phyloP scores from a whole-genome alignment of 805 yeast species.

The Candida taoyuanica region DNA sequence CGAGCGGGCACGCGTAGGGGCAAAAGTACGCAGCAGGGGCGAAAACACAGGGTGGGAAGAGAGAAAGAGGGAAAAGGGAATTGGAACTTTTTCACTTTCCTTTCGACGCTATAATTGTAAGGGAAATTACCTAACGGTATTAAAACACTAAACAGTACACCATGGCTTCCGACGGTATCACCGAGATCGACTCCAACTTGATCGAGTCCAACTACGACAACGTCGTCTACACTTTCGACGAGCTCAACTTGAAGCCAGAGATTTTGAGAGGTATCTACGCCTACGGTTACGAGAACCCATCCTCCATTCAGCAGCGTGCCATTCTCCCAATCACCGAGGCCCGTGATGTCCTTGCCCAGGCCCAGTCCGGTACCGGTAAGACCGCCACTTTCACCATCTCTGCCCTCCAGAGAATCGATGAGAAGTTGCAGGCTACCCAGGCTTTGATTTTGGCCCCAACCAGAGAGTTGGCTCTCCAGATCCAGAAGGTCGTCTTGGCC shows the following conservation, averaged over 20 bases:
- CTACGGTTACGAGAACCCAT: slow-evolving; percentile 94
- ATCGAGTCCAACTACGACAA: slow-evolving; percentile 97
- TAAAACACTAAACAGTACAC: slow-evolving; percentile 7
- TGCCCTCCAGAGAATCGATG: slow-evolving; percentile 71
- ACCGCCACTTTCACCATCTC: slow-evolving; percentile 96
- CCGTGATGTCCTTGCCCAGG: slow-evolving; percentile 95
- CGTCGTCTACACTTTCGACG: slow-evolving; percentile 74
- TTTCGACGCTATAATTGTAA: neutral
- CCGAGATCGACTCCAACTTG: slow-evolving; percentile 75
- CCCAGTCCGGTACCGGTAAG: slow-evolving; percentile 99
- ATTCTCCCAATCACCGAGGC: slow-evolving; percentile 93
- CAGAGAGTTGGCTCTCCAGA: slow-evolving; percentile 95
- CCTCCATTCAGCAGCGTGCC: slow-evolving; percentile 97
- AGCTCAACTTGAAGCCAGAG: slow-evolving; percentile 66
- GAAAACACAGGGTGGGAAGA: no score
- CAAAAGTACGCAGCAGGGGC: no score
- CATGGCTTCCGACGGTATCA: slow-evolving; percentile 54
- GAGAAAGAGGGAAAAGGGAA: no score
- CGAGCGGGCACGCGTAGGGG: neutral
- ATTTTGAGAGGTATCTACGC: slow-evolving; percentile 64
- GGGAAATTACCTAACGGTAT: no score
- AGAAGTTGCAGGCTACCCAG: slow-evolving; percentile 69
- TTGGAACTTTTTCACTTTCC: neutral
- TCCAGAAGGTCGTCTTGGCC: slow-evolving; percentile 86
- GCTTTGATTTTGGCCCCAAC: slow-evolving; percentile 96